Evolutionary conservation across 768 basidiomycete species (phyloP).

Genomic region (Auriscalpium vulgare): DNA sequence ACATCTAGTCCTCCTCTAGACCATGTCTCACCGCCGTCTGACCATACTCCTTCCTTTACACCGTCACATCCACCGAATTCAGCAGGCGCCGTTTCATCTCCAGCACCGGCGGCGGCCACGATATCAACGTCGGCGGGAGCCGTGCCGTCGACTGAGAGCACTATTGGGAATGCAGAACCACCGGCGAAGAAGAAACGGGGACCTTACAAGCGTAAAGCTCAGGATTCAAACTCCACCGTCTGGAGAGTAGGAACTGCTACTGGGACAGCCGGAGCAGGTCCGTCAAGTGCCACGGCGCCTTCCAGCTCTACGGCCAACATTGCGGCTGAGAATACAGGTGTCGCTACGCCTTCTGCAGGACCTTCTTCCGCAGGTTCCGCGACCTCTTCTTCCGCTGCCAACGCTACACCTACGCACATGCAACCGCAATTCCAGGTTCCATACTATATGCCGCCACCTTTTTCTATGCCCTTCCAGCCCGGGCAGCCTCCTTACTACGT

Average conservation of each 20-base stretch:
- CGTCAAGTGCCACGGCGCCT: not conserved
- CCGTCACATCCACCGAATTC: too few species aligned
- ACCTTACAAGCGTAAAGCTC: not conserved
- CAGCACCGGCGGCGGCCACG: too few species aligned
- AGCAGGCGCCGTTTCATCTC: too few species aligned
- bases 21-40: not conserved
- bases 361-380: not conserved
- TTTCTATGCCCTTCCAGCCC: slow-evolving; percentile 21
- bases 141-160: too few species aligned
- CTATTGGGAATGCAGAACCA: too few species aligned
- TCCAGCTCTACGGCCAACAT: slow-evolving; percentile 1
- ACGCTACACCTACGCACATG: slow-evolving; percentile 17
- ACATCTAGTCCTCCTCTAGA: not conserved
- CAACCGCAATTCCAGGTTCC: slow-evolving; percentile 20
- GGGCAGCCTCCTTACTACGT: slow-evolving; percentile 15
- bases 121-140: too few species aligned
- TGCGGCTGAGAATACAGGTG: not conserved
- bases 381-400: not conserved
- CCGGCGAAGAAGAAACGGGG: not conserved
- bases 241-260: too few species aligned
- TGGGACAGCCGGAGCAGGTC: not conserved
- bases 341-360: not conserved
- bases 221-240: not conserved
- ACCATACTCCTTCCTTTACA: too few species aligned
- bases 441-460: slow-evolving; percentile 32